A percentile compares a stretch with the other conserved stretches of the same genome.
These are phyloP conservation scores for Diaporthe citrichinensis DNA, from an alignment of 2,329 filamentous ascomycete genomes.

Conservation along the genomic window DNA sequence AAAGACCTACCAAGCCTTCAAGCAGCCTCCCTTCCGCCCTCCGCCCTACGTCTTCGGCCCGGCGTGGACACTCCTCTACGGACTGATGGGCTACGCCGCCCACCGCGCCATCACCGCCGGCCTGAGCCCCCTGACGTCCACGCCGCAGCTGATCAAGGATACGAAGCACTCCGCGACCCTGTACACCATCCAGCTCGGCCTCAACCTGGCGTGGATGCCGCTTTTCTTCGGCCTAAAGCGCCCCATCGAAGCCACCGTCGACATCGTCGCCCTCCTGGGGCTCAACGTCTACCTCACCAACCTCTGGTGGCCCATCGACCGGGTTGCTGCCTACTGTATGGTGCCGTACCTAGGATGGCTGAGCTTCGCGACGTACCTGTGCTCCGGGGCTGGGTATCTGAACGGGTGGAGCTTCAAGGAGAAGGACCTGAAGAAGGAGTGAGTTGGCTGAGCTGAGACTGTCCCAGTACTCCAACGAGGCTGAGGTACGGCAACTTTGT, in stretches of 20 bases:
- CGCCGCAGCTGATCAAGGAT: slow-evolving; percentile 64
- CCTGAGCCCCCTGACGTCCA: slow-evolving; percentile 68
- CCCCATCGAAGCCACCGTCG: slow-evolving; percentile 80
- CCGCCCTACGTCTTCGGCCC: slow-evolving; percentile 75
- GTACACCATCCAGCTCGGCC: slow-evolving; percentile 86
- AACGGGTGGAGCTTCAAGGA: slow-evolving; percentile 75
- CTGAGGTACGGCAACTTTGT: background rate
- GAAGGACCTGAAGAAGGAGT: slow-evolving; percentile 48
- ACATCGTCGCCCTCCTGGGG: slow-evolving; percentile 81
- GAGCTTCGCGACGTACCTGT: slow-evolving; percentile 88
- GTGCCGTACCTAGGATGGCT: slow-evolving; percentile 90
- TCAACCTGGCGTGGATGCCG: slow-evolving; percentile 93
- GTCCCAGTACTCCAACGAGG: background rate
- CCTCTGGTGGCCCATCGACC: slow-evolving; percentile 82
- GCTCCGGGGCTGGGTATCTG: slow-evolving; percentile 75
- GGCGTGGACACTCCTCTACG: slow-evolving; percentile 77
- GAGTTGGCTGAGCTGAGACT: background rate
- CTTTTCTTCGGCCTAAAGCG: slow-evolving; percentile 87
- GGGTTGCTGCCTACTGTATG: slow-evolving; percentile 79
- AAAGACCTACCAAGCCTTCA: slow-evolving; percentile 72
- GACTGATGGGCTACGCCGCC: slow-evolving; percentile 89
- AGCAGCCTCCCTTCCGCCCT: slow-evolving; percentile 76
- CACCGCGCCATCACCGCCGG: slow-evolving; percentile 80
- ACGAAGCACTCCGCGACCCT: slow-evolving; percentile 81
- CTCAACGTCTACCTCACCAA: slow-evolving; percentile 81